These are phyloP conservation scores for Cyclotella choctawhatcheeana DNA, from an alignment of 108 stramenopile genomes.

Conservation along the genomic window DNA sequence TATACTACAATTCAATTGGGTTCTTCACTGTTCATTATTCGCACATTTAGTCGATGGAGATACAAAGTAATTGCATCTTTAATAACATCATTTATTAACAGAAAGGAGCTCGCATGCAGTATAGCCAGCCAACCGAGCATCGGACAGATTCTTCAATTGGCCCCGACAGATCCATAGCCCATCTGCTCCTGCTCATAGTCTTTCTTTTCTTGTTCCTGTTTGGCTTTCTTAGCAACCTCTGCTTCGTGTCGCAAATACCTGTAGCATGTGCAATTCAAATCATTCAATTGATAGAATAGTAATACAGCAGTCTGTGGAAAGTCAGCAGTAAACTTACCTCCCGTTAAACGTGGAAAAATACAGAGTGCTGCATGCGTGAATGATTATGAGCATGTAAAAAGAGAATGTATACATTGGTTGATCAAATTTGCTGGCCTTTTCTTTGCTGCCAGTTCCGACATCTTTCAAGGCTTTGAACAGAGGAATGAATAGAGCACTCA, in stretches of 20 bases:
- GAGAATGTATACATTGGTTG: constrained; percentile 85
- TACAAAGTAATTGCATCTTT: too few relatives aligned
- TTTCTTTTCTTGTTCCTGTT: constrained; percentile 24
- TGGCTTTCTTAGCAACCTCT: constrained; percentile 65
- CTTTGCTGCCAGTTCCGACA: constrained; percentile 56
- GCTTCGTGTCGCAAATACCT: constrained; percentile 87
- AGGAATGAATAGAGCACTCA: constrained; percentile 89
- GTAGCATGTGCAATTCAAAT: too few relatives aligned
- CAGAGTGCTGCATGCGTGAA: constrained; percentile 78
- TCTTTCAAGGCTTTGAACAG: constrained; percentile 82
- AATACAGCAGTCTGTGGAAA: too few relatives aligned
- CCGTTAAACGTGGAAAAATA: constrained; percentile 93
- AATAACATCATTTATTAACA: too few relatives aligned
- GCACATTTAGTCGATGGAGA: too few relatives aligned
- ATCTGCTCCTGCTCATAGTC: constrained; percentile 4
- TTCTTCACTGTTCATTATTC: too few relatives aligned
- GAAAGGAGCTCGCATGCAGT: too few relatives aligned
- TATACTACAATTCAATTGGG: too few relatives aligned
- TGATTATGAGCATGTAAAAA: constrained; percentile 83
- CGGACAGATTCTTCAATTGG: too few relatives aligned
- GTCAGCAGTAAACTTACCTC: too few relatives aligned
- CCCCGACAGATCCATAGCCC: constrained; percentile 25
- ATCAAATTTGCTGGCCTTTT: constrained; percentile 46
- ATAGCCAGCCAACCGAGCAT: too few relatives aligned
- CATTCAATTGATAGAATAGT: too few relatives aligned